These are phyloP conservation scores for Sarocladiaceae sp. DNA, from an alignment of 2,329 filamentous ascomycete species.

Conservation along the genomic window DNA sequence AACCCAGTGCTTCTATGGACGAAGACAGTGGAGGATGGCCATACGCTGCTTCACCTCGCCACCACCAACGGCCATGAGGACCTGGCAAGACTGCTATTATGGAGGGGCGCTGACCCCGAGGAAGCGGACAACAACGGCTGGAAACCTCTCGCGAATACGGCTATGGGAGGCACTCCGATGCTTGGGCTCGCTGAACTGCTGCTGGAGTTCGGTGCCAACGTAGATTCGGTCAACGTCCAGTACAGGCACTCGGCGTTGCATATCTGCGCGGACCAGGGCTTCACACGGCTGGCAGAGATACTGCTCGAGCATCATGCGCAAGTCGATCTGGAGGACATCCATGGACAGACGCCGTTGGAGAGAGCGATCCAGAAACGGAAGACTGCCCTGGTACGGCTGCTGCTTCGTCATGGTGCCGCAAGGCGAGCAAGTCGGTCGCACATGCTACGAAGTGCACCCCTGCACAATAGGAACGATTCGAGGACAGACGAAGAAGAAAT, in stretches of 20 bases:
- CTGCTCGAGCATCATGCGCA: not conserved
- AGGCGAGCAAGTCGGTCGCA: not conserved
- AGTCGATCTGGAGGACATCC: not conserved
- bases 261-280: not conserved
- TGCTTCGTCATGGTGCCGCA: not conserved
- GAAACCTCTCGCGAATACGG: not conserved
- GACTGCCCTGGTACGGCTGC: not conserved
- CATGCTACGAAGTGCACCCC: too few relatives aligned
- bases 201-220: not conserved
- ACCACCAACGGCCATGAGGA: not conserved
- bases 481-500: not conserved
- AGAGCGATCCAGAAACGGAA: not conserved
- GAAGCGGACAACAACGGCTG: not conserved
- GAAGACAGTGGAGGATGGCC: not conserved
- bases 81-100: not conserved
- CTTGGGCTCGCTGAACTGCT: not conserved
- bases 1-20: not conserved
- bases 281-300: not conserved
- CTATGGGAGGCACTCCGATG: not conserved
- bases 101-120: not conserved
- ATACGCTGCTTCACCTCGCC: not conserved
- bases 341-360: not conserved
- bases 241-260: not conserved
- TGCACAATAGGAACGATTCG: not conserved
- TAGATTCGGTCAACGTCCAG: not conserved